A percentile compares a stretch with the other conserved stretches of the same genome.
phyloP scores from a whole-genome alignment of 2,329 filamentous ascomycete genomes.

The Penicillium occitanis region DNA sequence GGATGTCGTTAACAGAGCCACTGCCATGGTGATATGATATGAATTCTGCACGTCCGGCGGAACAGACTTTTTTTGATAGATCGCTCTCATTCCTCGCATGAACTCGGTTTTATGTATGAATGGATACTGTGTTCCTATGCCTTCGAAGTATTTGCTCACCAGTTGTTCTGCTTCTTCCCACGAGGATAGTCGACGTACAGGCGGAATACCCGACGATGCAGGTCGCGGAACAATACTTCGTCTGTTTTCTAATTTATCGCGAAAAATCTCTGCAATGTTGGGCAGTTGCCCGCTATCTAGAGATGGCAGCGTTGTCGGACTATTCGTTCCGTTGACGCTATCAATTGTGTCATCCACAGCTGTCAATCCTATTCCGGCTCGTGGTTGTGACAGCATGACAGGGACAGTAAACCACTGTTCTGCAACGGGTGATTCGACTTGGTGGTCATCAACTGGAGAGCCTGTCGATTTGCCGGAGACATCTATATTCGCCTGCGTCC shows the following conservation, averaged over 20 bases:
- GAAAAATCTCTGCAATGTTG: constrained; percentile 43
- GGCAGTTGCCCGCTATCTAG: constrained; percentile 35
- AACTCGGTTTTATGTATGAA: constrained; percentile 39
- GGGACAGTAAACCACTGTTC: constrained; percentile 44
- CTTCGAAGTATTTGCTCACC: constrained; percentile 38
- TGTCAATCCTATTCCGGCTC: constrained; percentile 26
- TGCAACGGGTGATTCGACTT: constrained; percentile 24
- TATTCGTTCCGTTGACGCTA: constrained; percentile 8
- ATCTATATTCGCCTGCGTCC: constrained; percentile 35
- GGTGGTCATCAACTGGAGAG: constrained; percentile 28
- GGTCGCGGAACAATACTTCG: constrained; percentile 37
- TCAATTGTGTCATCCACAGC: constrained; percentile 22
- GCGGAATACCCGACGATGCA: constrained; percentile 29
- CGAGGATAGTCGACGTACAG: constrained; percentile 36
- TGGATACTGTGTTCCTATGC: constrained; percentile 42
- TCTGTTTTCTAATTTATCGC: constrained; percentile 41
- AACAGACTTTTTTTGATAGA: constrained; percentile 37
- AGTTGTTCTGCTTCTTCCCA: constrained; percentile 38
- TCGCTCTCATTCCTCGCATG: constrained; percentile 33
- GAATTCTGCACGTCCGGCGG: constrained; percentile 36
- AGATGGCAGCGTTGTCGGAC: constrained; percentile 22
- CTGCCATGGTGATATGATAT: constrained; percentile 42
- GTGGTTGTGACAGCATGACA: constrained; percentile 34
- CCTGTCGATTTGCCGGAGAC: constrained; percentile 37
- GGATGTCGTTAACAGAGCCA: constrained; percentile 36